Evolutionary conservation across 805 yeast genomes (phyloP), one percentile per base, ranked within the genome.

Genomic region (Ogataea pilisensis): DNA sequence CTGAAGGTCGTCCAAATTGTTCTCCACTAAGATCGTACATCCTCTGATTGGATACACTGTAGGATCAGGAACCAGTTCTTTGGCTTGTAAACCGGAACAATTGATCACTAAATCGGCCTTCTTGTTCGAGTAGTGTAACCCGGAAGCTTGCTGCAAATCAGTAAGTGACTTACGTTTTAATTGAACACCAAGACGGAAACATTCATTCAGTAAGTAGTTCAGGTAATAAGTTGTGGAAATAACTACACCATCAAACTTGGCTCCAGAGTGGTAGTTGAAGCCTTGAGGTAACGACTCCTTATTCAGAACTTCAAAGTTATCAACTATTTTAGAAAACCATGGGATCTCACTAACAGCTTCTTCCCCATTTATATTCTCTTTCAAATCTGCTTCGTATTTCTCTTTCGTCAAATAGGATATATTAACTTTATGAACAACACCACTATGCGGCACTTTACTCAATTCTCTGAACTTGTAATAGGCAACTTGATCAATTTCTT

Each of bases 11-110:
- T 61, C 55, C 44, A 62, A 36, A 33, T 61, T 67, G 53, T 78
- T 79, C 30, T 73, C 64, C 8, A 76, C 74, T 22, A 75, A 68
- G 8, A 78, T 54, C 9, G 76, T 75, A 51, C 79, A 85, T 1
- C 87, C 88, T 45, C 74, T 65, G n/a, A 80, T 73, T 1, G 84
- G 79, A 49, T 54, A 71, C 26, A 70, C 66, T 3, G 60, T 50
- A 4, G 36, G 37, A 43, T 77, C 80, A 14, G 65, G 61, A 12
- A 71, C 75, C 9, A 79, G 60, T 8, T 54, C 49, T 5, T 62
- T 55, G 0, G 82, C 76, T 21, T 67, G 51, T 3, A 79, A 52
- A 1, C 87, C 89, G 1, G 82, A 63, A 37, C 79, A 70, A 50
- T 82, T 82, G 41, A 83, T 63, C 11, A 81, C 75, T 9, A 73